A percentile compares a stretch with the other conserved stretches of the same genome.
Conservation (phyloP, 768 basidiomycete genomes). For the Lactarius hengduanensis region DNA sequence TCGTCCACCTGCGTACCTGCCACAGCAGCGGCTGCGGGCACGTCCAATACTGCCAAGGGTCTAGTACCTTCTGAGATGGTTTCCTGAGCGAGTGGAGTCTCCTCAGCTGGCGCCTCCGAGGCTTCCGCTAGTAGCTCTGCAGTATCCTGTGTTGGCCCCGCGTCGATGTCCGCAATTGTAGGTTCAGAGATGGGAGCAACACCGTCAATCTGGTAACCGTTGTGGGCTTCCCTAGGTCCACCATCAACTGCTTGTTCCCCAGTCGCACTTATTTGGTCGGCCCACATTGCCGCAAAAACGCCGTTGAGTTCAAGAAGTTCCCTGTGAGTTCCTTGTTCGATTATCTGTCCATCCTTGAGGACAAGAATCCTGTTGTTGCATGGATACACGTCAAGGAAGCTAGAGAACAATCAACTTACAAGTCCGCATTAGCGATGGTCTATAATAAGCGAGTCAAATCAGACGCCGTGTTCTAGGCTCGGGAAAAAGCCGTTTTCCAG, state of each 20-base stretch:
- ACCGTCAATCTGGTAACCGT: slow-evolving; percentile 48
- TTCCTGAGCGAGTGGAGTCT: slow-evolving; percentile 24
- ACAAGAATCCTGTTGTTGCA: slow-evolving; percentile 69
- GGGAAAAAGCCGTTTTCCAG: slow-evolving; percentile 9
- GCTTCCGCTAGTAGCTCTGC: not conserved
- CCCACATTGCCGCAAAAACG: slow-evolving; percentile 85
- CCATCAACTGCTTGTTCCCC: slow-evolving; percentile 48
- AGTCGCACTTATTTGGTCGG: slow-evolving; percentile 70
- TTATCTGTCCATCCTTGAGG: slow-evolving; percentile 84
- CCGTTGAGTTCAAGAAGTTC: slow-evolving; percentile 73
- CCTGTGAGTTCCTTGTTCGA: slow-evolving; percentile 78
- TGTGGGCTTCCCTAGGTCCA: slow-evolving; percentile 41
- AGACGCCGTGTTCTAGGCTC: slow-evolving; percentile 13
- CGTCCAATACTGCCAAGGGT: not conserved
- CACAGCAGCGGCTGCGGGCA: slow-evolving; percentile 30
- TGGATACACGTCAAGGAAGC: slow-evolving; percentile 19
- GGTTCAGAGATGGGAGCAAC: slow-evolving; percentile 16
- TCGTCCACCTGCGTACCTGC: slow-evolving; percentile 33
- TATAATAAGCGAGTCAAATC: slow-evolving; percentile 33
- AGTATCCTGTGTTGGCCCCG: slow-evolving; percentile 24
- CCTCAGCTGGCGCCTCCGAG: slow-evolving; percentile 24
- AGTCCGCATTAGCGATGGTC: slow-evolving; percentile 55
- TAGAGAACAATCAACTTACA: slow-evolving; percentile 36
- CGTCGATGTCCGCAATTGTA: slow-evolving; percentile 17
- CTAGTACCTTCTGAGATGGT: slow-evolving; percentile 6